These are phyloP conservation scores for Hyaloperonospora arabidopsidis DNA, from an alignment of 352 stramenopile species.

Conservation along the genomic window DNA sequence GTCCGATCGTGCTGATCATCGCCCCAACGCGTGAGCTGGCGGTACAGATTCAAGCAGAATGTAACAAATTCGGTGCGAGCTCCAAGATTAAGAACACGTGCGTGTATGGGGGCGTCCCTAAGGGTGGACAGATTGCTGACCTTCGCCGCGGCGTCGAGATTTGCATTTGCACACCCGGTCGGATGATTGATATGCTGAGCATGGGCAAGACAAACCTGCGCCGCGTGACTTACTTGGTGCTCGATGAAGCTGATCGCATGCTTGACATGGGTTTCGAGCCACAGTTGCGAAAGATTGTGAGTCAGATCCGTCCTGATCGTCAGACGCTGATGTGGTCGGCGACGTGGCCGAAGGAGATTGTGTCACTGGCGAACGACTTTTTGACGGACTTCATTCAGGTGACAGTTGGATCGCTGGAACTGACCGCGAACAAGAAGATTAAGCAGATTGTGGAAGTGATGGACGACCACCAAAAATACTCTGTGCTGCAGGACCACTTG, in stretches of 20 bases:
- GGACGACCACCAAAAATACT: constrained; percentile 94
- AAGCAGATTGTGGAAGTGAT: constrained; percentile 97
- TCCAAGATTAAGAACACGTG: constrained; percentile 99
- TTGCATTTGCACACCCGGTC: constrained; percentile 90
- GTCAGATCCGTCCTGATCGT: constrained; percentile 94
- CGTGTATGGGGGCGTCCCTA: constrained; percentile 97
- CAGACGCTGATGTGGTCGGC: constrained; percentile 99
- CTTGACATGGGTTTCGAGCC: constrained; percentile 94
- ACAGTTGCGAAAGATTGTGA: constrained; percentile 93
- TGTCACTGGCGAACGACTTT: constrained; percentile 95
- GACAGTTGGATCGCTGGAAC: constrained; percentile 90
- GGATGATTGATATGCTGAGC: constrained; percentile 98
- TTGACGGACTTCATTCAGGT: constrained; percentile 97
- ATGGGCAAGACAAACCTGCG: constrained; percentile 93
- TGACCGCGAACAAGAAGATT: constrained; percentile 97
- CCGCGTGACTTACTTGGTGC: constrained; percentile 96
- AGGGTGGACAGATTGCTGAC: constrained; percentile 86
- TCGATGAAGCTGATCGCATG: constrained; percentile 98
- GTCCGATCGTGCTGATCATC: constrained; percentile 97
- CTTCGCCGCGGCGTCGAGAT: constrained; percentile 77
- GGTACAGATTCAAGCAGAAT: constrained; percentile 98
- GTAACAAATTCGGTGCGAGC: constrained; percentile 96
- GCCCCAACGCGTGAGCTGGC: constrained; percentile 98
- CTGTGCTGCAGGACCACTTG: constrained; percentile 77
- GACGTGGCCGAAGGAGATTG: constrained; percentile 98